These are phyloP conservation scores for Strigomonas oncopelti DNA, from an alignment of 208 protist genomes.

Conservation along the genomic window DNA sequence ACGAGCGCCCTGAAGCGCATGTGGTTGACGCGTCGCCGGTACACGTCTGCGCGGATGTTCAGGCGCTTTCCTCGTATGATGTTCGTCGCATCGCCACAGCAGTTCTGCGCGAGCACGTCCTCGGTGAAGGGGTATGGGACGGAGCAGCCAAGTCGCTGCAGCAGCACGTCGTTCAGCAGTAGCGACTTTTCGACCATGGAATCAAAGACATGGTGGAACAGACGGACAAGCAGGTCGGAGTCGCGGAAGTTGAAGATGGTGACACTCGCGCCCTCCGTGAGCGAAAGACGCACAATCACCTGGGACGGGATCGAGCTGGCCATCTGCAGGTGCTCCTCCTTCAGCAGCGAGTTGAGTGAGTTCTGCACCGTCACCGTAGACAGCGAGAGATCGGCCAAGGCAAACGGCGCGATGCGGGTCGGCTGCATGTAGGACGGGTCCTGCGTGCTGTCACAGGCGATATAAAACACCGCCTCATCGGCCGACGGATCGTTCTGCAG, in stretches of 20 bases:
- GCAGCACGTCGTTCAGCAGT: slow-evolving; percentile 68
- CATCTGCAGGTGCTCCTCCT: slow-evolving; percentile 39
- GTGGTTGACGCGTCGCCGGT: slow-evolving; percentile 67
- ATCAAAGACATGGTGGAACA: slow-evolving; percentile 57
- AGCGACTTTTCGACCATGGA: slow-evolving; percentile 66
- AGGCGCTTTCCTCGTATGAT: slow-evolving; percentile 41
- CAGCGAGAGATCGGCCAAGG: slow-evolving; percentile 48
- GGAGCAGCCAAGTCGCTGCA: slow-evolving; percentile 73
- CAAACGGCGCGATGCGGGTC: slow-evolving; percentile 33
- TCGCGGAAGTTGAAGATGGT: slow-evolving; percentile 76
- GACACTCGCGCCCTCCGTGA: slow-evolving; percentile 45
- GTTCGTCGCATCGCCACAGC: slow-evolving; percentile 70
- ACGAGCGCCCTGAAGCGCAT: slow-evolving; percentile 47
- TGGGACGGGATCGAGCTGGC: slow-evolving; percentile 22
- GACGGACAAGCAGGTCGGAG: slow-evolving; percentile 59
- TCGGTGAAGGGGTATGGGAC: slow-evolving; percentile 56
- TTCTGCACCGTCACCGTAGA: slow-evolving; percentile 41
- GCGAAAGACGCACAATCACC: slow-evolving; percentile 54
- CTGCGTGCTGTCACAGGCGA: slow-evolving; percentile 54
- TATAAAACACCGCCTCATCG: slow-evolving; percentile 56
- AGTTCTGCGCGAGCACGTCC: slow-evolving; percentile 55
- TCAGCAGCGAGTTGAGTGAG: slow-evolving; percentile 49
- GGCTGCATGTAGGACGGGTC: not conserved
- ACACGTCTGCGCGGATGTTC: slow-evolving; percentile 48
- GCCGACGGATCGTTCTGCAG: slow-evolving; percentile 58